phyloP scores from a whole-genome alignment of 345 rosid species.

The Dimocarpus longan region DNA sequence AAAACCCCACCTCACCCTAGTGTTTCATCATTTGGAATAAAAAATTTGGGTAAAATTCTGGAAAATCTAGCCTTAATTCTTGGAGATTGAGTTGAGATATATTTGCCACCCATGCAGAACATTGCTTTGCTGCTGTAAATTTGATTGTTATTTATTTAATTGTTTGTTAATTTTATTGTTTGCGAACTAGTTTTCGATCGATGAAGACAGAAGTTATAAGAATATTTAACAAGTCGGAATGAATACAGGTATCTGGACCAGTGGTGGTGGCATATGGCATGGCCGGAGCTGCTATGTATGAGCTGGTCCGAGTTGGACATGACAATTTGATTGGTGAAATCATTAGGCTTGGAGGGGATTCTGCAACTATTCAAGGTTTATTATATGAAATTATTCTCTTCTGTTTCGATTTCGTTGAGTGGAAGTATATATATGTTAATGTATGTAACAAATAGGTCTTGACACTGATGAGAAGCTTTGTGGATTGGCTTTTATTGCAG shows the following conservation, averaged over 20 bases:
- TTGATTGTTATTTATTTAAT: too few relatives aligned
- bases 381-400: not conserved
- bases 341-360: slow-evolving; percentile 97
- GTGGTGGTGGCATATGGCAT: slow-evolving; percentile 99
- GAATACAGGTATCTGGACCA: slow-evolving; percentile 89
- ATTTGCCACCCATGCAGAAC: too few relatives aligned
- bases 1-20: too few relatives aligned
- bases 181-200: too few relatives aligned
- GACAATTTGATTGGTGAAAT: slow-evolving; percentile 97
- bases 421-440: not conserved
- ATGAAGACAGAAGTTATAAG: too few relatives aligned
- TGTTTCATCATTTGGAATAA: too few relatives aligned
- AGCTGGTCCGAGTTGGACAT: slow-evolving; percentile 97
- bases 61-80: too few relatives aligned
- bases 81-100: too few relatives aligned
- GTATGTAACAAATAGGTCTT: not conserved
- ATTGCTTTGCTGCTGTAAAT: too few relatives aligned
- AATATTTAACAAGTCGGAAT: not conserved
- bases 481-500: slow-evolving; percentile 39
- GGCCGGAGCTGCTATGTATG: slow-evolving; percentile 99
- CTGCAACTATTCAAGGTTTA: slow-evolving; percentile 97
- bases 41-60: too few relatives aligned
- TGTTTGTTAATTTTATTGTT: too few relatives aligned
- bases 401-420: too few relatives aligned
- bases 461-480: slow-evolving; percentile 14